phyloP scores from a whole-genome alignment of 148 eudicot species.

The Cornus florida region DNA sequence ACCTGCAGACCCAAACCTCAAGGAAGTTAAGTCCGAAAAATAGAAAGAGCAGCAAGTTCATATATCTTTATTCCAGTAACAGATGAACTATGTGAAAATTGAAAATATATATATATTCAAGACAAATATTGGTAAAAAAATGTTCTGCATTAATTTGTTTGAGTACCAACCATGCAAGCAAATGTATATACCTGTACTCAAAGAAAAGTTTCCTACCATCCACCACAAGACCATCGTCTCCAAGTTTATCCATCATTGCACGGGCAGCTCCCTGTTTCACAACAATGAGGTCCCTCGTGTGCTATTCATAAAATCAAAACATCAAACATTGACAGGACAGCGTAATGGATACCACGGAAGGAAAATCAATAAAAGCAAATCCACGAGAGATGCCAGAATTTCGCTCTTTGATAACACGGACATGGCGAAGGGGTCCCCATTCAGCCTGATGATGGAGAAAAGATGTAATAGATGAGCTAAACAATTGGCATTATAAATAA shows the following conservation, averaged over 20 bases:
- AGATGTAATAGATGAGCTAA: neutral
- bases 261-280: constrained; percentile 77
- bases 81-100: neutral
- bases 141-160: neutral
- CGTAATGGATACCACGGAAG: constrained; percentile 63
- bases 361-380: constrained; percentile 95
- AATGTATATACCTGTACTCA: constrained; percentile 71
- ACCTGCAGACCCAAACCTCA: neutral
- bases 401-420: constrained; percentile 89
- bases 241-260: constrained; percentile 91
- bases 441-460: constrained; percentile 65
- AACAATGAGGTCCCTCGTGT: constrained; percentile 16
- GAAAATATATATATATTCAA: neutral
- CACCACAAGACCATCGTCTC: constrained; percentile 80
- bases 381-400: constrained; percentile 93
- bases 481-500: neutral
- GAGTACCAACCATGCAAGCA: neutral
- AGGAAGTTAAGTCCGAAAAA: neutral
- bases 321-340: neutral
- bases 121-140: neutral
- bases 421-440: constrained; percentile 97
- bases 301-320: neutral
- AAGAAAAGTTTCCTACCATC: constrained; percentile 88
- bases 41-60: neutral
- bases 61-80: neutral